These are phyloP conservation scores for Pharus latifolius DNA, from an alignment of 176 grass and related monocot genomes.

Conservation along the genomic window DNA sequence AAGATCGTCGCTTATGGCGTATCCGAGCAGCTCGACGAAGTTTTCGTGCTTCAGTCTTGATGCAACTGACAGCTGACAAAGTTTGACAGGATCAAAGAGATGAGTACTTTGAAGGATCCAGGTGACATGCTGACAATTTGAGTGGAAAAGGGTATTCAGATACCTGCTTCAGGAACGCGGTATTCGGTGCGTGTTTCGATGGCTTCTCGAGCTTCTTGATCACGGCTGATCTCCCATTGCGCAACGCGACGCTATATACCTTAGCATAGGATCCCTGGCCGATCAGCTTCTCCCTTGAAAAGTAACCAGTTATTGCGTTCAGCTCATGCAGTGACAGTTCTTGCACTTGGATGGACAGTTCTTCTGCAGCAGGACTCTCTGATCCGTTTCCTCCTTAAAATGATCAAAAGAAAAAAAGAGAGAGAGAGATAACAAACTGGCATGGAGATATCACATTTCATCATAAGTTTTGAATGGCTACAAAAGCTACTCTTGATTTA, in stretches of 20 bases:
- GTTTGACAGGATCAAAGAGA: too few species aligned
- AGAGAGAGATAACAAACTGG: too few species aligned
- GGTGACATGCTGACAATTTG: too few species aligned
- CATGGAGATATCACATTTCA: too few species aligned
- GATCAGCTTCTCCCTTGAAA: constrained; percentile 22
- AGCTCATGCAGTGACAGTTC: constrained; percentile 32
- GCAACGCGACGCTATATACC: constrained; percentile 32
- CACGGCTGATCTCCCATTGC: constrained; percentile 5
- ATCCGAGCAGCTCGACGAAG: constrained; percentile 37
- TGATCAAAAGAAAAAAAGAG: not conserved
- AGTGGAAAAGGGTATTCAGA: too few species aligned
- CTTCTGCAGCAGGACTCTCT: not conserved
- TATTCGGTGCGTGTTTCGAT: constrained; percentile 31
- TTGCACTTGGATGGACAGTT: constrained; percentile 34
- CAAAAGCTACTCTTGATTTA: too few species aligned
- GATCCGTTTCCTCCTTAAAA: not conserved
- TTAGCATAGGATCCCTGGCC: constrained; percentile 52
- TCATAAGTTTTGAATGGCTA: too few species aligned
- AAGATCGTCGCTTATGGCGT: constrained; percentile 27
- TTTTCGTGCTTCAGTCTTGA: constrained; percentile 36
- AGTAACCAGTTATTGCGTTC: constrained; percentile 26
- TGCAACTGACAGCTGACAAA: constrained; percentile 16
- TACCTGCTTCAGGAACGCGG: constrained; percentile 27
- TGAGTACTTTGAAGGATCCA: too few species aligned
- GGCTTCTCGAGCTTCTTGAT: constrained; percentile 46